Conservation (phyloP, 768 basidiomycete species). For the Phlebiopsis flavidoalba region DNA sequence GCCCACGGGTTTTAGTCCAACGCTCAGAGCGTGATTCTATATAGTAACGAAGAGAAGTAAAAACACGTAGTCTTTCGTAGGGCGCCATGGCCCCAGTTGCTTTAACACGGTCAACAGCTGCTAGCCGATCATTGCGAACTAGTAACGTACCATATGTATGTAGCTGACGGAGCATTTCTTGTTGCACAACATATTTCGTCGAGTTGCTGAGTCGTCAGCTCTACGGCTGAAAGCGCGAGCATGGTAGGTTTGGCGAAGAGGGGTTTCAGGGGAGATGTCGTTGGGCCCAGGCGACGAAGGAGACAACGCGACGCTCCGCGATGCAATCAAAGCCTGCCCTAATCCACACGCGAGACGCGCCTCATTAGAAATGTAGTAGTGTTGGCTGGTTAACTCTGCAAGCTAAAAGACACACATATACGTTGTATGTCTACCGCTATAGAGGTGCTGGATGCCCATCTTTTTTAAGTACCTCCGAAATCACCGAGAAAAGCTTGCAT, state of each 20-base stretch:
- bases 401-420: too few species aligned
- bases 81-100: not conserved
- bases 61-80: not conserved
- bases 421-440: too few species aligned
- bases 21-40: not conserved
- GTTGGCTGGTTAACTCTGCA: too few species aligned
- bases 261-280: not conserved
- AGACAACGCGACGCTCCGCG: not conserved
- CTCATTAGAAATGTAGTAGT: not conserved
- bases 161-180: too few species aligned
- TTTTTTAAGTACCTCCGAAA: too few species aligned
- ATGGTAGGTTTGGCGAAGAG: not conserved
- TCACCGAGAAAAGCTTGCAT: too few species aligned
- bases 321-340: conserved; percentile 2
- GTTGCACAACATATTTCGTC: too few species aligned
- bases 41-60: not conserved
- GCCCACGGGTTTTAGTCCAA: not conserved
- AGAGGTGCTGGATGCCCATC: too few species aligned
- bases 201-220: not conserved
- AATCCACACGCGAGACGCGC: not conserved
- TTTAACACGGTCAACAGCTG: not conserved
- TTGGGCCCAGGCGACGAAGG: not conserved
- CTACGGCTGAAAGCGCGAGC: not conserved
- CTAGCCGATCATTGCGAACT: too few species aligned
- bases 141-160: too few species aligned